Evolutionary conservation across 805 yeast genomes (phyloP).

Genomic region (Saturnispora bothae): DNA sequence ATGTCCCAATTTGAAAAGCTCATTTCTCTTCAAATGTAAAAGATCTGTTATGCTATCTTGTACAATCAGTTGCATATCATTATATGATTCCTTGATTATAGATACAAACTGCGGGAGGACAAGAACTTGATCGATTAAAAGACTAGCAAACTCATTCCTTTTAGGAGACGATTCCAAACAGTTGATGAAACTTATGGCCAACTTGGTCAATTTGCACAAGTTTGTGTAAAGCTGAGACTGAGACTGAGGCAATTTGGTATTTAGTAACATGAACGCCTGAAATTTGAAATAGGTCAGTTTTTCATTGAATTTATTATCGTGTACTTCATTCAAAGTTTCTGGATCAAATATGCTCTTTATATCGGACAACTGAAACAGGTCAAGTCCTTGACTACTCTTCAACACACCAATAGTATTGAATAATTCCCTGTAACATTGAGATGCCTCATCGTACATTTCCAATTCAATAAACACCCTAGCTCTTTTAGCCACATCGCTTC

Average conservation of each 20-base stretch:
- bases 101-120: not conserved
- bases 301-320: conserved; percentile 11
- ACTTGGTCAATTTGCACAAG: conserved; percentile 21
- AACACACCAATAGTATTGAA: conserved; percentile 18
- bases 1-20: conserved; percentile 28
- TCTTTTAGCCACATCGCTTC: conserved; percentile 21
- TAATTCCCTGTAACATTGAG: conserved; percentile 40
- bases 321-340: not conserved
- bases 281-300: conserved; percentile 15
- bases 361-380: conserved; percentile 10
- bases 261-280: conserved; percentile 17
- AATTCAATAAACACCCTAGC: conserved; percentile 35
- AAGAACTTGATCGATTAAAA: conserved; percentile 33
- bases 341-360: conserved; percentile 7
- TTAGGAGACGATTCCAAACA: conserved; percentile 18
- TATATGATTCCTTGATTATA: conserved; percentile 13
- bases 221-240: conserved; percentile 23
- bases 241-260: conserved; percentile 15
- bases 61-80: conserved; percentile 14
- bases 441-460: conserved; percentile 50
- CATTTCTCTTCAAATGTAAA: conserved; percentile 36
- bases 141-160: conserved; percentile 32
- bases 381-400: conserved; percentile 14
- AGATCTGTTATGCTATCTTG: conserved; percentile 34
- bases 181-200: conserved; percentile 19